Base-by-base conservation (phyloP, 331 rosid species). In the Acacia concinna region DNA sequence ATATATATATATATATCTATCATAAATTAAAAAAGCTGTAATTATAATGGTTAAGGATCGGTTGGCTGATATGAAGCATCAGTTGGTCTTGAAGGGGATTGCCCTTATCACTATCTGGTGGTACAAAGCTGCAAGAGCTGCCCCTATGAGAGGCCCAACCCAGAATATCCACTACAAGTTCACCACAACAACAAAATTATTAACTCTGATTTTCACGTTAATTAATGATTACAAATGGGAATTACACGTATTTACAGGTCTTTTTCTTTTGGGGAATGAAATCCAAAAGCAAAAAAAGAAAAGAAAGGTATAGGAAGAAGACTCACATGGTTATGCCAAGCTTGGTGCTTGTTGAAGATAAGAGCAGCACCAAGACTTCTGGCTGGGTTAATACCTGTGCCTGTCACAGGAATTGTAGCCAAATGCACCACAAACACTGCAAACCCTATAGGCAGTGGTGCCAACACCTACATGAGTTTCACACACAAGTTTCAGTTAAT, bases 51-150 rank as follows among this genome's bases (percentile, higher is more conserved):
- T 63, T 17, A 4, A 20, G 44, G 44, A 32, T 32, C 3, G 25
- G 12, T 64, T 64, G 14, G 2, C 31, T 30, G 1, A 8, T 32
- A 37, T 0, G 34, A 31, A 2, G 67, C 38, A 5, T 63, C 40
- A 63, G 70, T 84, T 85, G 0, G 93, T 84, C 81, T 85, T 86
- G 79, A 90, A 90, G 65, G 93, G 91, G 10, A 87, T 82, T 14
- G 90, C 93, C 79, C 91, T 87, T 10, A 89, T 87, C 47, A 90
- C 91, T 20, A 82, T 83, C 75, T 82, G 88, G 59, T 85, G 88
- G 81, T 85, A 85, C 65, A 82, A 14, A n/a, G 88, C 86, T 2
- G 88, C 88, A 18, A 85, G 86, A 35, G 86, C 80, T 70, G 88
- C 84, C 23, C 84, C 88, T 63, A 75, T 65, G 71, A 85, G 82